Evolutionary conservation across 208 protist species (phyloP), one percentile per base, ranked within the genome.

Genomic region (Crithidia expoeki): DNA sequence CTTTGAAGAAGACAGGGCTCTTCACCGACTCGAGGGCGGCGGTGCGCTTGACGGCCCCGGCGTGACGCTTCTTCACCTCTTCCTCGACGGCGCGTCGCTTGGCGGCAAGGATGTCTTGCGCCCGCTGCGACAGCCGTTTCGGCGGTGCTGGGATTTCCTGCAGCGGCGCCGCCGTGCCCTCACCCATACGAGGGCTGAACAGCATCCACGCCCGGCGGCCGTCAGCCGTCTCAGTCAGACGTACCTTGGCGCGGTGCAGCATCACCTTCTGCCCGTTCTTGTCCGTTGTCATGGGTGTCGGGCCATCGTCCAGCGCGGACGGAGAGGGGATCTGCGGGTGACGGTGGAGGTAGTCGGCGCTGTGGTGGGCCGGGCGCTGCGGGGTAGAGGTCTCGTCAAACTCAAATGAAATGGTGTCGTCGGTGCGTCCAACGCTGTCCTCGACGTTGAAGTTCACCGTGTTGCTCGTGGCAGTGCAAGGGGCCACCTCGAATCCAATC

Each of bases 131-230:
- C 19, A 92, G 79, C n/a, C 62, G 62, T 63, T 67, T 79, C 14
- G 86, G 86, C 28, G 86, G 86, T 0, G 81, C 72, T 3, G 72
- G 53, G n/a, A 92, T 77, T 55, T 86, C 83, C 27, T 73, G 76
- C 49, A 71, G 57, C n/a, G 56, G 33, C n/a, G 59, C 46, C 23
- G 56, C 42, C 21, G 19, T 33, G 23, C 61, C 58, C 33, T 82
- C 76, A 4, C 74, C 72, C 50, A 59, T 64, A 21, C 73, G 76
- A 16, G 82, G 68, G 34, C 66, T 62, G 32, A 84, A 71, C 33
- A 90, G 78, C 70, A 92, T 74, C 90, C 90, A 93, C 69, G 57
- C 60, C 32, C 73, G 63, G 36, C 70, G 68, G 2, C 86, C 89
- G 47, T 94, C 89, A 4, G 76, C 16, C 14, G 75, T 84, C 21